phyloP scores from a whole-genome alignment of 75 land plant species.

The Gnetum montanum region DNA sequence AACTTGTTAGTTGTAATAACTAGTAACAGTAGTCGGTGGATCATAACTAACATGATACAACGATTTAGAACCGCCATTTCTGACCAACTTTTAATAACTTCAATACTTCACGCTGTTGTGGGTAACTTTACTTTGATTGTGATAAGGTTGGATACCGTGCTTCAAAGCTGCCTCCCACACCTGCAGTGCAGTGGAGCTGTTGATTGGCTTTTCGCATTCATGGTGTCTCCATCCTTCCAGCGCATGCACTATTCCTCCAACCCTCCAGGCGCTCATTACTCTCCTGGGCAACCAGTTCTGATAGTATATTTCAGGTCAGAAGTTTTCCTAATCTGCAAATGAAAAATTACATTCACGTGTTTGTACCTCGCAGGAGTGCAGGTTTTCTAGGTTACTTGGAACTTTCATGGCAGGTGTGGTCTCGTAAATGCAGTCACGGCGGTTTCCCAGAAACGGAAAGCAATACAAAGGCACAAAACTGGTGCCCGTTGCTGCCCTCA shows the following conservation, averaged over 20 bases:
- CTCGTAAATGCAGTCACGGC: slow-evolving; percentile 54
- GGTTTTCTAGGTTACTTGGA: slow-evolving; percentile 28
- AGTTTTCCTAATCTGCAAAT: no score
- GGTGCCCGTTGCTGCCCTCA: slow-evolving; percentile 49
- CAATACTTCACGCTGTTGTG: no score
- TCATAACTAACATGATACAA: no score
- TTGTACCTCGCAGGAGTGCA: slow-evolving; percentile 60
- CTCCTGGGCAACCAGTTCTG: slow-evolving; percentile 60
- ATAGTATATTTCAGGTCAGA: no score
- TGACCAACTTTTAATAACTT: no score
- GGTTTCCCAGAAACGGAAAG: slow-evolving; percentile 28
- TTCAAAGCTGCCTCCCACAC: slow-evolving; percentile 29
- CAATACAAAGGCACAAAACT: slow-evolving; percentile 39
- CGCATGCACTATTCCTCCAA: slow-evolving; percentile 48
- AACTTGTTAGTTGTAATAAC: no score
- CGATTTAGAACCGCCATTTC: no score
- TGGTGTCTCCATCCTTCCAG: slow-evolving; percentile 45
- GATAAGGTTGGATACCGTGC: slow-evolving; percentile 34
- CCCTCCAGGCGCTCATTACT: slow-evolving; percentile 53
- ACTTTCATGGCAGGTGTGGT: slow-evolving; percentile 40
- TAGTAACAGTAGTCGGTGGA: no score
- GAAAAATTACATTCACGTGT: no score
- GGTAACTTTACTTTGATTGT: no score
- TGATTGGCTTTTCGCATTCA: slow-evolving; percentile 25
- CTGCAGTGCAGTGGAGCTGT: slow-evolving; percentile 5